Percentiles rank a stretch among this genome's conserved stretches.
phyloP scores from a whole-genome alignment of 768 basidiomycete species.

The Infundibulicybe gibba region DNA sequence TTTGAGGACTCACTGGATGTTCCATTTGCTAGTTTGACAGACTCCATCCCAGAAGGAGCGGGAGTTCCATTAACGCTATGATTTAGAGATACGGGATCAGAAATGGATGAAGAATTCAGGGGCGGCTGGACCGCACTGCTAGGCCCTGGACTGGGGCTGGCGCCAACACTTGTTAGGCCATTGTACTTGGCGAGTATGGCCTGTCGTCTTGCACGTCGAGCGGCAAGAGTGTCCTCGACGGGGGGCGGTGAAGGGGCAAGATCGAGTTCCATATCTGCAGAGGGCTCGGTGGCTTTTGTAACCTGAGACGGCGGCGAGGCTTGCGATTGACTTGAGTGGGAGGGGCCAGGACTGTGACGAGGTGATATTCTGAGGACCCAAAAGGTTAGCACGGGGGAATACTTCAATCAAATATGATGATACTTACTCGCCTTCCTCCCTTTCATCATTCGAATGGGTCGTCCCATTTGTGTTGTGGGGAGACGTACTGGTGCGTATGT shows the following conservation, averaged over 20 bases:
- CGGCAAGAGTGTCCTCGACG: constrained; percentile 63
- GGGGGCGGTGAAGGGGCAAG: constrained; percentile 48
- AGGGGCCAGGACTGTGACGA: constrained; percentile 31
- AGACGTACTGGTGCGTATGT: constrained; percentile 2
- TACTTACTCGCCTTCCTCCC: constrained; percentile 94
- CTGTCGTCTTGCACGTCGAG: constrained; percentile 66
- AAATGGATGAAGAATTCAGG: constrained; percentile 51
- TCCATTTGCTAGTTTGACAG: constrained; percentile 5
- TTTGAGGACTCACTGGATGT: constrained; percentile 12
- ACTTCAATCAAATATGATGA: constrained; percentile 19
- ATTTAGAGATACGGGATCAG: constrained; percentile 60
- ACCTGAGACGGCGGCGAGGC: constrained; percentile 11
- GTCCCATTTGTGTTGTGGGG: neutral
- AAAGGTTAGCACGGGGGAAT: constrained; percentile 7
- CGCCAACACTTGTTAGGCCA: constrained; percentile 41
- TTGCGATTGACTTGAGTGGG: neutral
- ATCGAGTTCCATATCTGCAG: constrained; percentile 52
- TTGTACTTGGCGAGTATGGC: constrained; percentile 80
- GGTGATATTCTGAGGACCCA: constrained; percentile 60
- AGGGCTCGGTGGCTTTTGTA: constrained; percentile 26
- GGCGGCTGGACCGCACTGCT: constrained; percentile 77
- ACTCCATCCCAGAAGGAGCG: constrained; percentile 9
- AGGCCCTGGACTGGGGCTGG: constrained; percentile 57
- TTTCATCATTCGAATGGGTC: constrained; percentile 43
- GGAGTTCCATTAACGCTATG: constrained; percentile 39